These are phyloP conservation scores for Aspergillus sp. DNA, from an alignment of 2,329 filamentous ascomycete species.

Conservation along the genomic window DNA sequence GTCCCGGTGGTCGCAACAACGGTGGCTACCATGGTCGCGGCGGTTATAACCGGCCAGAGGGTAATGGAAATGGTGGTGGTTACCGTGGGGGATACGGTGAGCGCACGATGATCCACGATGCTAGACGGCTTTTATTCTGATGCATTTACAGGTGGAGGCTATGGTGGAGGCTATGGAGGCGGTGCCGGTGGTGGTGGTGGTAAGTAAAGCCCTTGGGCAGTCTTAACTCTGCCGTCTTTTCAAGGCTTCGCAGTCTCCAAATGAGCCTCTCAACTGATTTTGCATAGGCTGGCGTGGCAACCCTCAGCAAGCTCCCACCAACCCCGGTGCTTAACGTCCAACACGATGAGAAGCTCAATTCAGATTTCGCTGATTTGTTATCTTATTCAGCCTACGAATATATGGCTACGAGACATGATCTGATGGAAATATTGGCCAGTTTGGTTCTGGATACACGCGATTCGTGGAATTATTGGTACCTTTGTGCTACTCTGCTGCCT, in stretches of 20 bases:
- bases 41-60: conserved; percentile 45
- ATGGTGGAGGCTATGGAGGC: conserved; percentile 34
- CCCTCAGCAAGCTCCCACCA: conserved; percentile 13
- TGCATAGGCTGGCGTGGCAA: conserved; percentile 25
- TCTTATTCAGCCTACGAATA: not conserved
- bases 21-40: conserved; percentile 47
- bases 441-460: conserved; percentile 1
- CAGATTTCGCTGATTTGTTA: not conserved
- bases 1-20: conserved; percentile 57
- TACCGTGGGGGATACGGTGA: conserved; percentile 32
- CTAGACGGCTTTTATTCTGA: not conserved
- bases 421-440: conserved; percentile 2
- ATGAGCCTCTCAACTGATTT: not conserved
- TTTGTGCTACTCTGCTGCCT: not conserved
- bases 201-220: not conserved
- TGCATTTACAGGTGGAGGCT: conserved; percentile 18
- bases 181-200: conserved; percentile 10
- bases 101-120: conserved; percentile 3
- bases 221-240: not conserved
- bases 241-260: not conserved
- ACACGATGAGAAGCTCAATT: not conserved
- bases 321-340: not conserved
- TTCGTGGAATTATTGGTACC: not conserved
- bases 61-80: conserved; percentile 26
- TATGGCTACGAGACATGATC: conserved; percentile 6